These are phyloP conservation scores for Podaxis sp. DNA, from an alignment of 768 basidiomycete species.

Conservation along the genomic window DNA sequence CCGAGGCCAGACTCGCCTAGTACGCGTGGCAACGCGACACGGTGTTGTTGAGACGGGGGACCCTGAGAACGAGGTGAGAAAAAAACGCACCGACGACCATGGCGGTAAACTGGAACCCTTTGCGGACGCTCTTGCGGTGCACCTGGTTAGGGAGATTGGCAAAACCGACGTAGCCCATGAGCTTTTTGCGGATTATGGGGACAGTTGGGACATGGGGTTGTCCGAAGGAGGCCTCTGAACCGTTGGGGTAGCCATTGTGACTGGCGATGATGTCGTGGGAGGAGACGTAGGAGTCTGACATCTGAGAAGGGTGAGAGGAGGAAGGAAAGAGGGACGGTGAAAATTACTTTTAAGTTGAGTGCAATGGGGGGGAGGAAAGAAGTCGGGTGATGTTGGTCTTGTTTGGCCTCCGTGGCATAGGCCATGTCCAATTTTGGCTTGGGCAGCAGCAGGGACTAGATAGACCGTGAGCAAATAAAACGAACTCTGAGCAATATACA, in stretches of 20 bases:
- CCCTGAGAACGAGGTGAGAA: conserved; percentile 16
- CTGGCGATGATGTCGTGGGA: conserved; percentile 52
- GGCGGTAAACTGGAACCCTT: conserved; percentile 97
- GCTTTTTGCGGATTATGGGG: conserved; percentile 78
- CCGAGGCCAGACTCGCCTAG: conserved; percentile 96
- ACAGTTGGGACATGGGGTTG: conserved; percentile 36
- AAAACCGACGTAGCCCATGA: conserved; percentile 95
- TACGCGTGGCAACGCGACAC: conserved; percentile 21
- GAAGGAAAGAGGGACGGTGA: conserved; percentile 29
- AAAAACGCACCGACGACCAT: conserved; percentile 94
- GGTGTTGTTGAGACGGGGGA: conserved; percentile 22
- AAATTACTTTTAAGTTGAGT: conserved; percentile 52
- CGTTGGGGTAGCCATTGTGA: conserved; percentile 60
- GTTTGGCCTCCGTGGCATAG: conserved; percentile 44
- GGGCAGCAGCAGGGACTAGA: conserved; percentile 45
- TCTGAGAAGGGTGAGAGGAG: conserved; percentile 40
- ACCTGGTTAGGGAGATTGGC: conserved; percentile 99
- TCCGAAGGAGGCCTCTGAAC: conserved; percentile 60
- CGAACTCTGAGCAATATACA: background rate
- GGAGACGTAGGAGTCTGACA: conserved; percentile 76
- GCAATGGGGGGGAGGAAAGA: conserved; percentile 52
- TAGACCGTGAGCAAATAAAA: conserved; percentile 19
- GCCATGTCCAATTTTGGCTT: conserved; percentile 44
- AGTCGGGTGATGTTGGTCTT: conserved; percentile 46
- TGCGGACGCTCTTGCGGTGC: conserved; percentile 96